These are phyloP conservation scores for Dipteronia dyeriana DNA, from an alignment of 345 rosid species.

Conservation along the genomic window DNA sequence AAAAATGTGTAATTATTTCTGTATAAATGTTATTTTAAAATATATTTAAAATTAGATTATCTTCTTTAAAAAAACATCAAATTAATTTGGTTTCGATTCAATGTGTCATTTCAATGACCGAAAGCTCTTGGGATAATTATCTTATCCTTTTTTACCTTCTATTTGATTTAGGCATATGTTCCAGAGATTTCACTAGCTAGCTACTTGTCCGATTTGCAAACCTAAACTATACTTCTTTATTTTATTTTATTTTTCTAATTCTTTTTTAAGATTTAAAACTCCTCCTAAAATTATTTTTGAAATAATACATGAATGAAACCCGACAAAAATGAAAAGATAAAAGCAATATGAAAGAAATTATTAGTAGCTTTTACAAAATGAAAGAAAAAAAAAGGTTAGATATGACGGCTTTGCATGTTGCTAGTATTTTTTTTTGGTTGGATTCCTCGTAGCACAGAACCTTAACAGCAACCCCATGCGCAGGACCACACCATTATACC, in stretches of 20 bases:
- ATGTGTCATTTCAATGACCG: no score
- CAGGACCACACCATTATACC: conserved; percentile 10
- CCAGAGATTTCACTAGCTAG: background rate
- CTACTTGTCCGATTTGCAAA: background rate
- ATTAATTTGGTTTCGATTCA: no score
- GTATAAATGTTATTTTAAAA: no score
- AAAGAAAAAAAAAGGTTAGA: conserved; percentile 4
- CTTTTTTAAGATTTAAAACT: background rate
- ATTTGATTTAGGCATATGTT: background rate
- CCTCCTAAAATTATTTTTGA: background rate
- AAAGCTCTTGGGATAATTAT: no score
- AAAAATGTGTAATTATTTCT: no score
- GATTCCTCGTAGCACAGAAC: conserved; percentile 16
- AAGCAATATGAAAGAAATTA: conserved; percentile 13
- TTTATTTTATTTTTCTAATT: background rate
- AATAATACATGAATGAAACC: background rate
- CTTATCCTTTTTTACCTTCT: background rate
- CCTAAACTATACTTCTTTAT: background rate
- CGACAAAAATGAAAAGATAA: conserved; percentile 5
- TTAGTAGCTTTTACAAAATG: conserved; percentile 9
- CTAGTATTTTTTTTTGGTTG: background rate
- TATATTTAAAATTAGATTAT: no score
- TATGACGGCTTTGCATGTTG: conserved; percentile 13
- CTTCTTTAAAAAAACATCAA: no score
- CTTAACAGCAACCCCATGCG: background rate